phyloP scores from a whole-genome alignment of 371 early-diverging fungal species.

The Lichtheimia hyalospora region DNA sequence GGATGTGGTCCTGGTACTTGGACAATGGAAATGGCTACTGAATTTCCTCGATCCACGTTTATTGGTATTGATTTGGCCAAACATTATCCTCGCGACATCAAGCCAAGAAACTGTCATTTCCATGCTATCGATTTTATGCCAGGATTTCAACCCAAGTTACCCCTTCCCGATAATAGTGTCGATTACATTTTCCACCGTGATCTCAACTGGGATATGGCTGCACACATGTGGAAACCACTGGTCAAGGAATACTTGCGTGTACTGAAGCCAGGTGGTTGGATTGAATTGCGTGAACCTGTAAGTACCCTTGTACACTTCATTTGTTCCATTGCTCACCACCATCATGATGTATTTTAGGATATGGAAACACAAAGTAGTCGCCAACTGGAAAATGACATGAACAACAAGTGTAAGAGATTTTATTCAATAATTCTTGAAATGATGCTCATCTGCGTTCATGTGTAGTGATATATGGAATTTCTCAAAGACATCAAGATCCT shows the following conservation, averaged over 20 bases:
- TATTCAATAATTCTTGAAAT: neutral
- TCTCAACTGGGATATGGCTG: constrained; percentile 35
- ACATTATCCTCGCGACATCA: constrained; percentile 38
- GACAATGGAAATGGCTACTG: constrained; percentile 50
- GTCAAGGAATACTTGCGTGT: constrained; percentile 38
- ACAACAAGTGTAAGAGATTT: constrained; percentile 37
- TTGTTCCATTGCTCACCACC: neutral
- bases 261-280: constrained; percentile 49
- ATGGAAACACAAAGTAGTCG: constrained; percentile 44
- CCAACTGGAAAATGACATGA: constrained; percentile 29
- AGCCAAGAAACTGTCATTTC: constrained; percentile 49
- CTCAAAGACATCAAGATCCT: constrained; percentile 47
- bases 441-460: too few relatives aligned
- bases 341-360: constrained; percentile 18
- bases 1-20: constrained; percentile 52
- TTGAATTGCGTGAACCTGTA: constrained; percentile 44
- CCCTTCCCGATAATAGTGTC: constrained; percentile 48
- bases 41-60: constrained; percentile 39
- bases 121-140: constrained; percentile 25
- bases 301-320: constrained; percentile 2
- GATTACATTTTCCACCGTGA: constrained; percentile 49
- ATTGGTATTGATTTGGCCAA: constrained; percentile 37
- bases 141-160: constrained; percentile 14
- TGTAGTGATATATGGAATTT: constrained; percentile 33
- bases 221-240: constrained; percentile 33